Evolutionary conservation across 768 basidiomycete genomes (phyloP).

Genomic region (Suillus alpinus): DNA sequence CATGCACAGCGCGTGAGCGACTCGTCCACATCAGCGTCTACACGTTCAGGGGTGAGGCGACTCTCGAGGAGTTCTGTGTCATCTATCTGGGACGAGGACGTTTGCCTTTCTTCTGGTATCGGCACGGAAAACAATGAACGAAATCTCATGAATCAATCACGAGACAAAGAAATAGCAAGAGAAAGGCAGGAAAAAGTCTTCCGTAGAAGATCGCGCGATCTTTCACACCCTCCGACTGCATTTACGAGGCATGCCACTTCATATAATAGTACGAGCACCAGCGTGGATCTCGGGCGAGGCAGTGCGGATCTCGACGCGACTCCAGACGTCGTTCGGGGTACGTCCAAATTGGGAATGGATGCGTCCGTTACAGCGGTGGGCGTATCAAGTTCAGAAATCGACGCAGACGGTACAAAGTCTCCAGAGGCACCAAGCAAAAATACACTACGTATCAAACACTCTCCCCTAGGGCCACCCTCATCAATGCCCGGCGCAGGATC

Average conservation of each 20-base stretch:
- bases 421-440: neutral
- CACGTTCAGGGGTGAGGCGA: slow-evolving; percentile 28
- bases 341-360: neutral
- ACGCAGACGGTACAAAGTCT: neutral
- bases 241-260: slow-evolving; percentile 1
- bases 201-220: slow-evolving; percentile 28
- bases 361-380: neutral
- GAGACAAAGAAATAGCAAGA: slow-evolving; percentile 23
- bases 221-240: slow-evolving; percentile 1
- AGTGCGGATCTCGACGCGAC: neutral
- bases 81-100: slow-evolving; percentile 39
- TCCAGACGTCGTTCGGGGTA: neutral
- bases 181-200: slow-evolving; percentile 13
- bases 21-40: slow-evolving; percentile 30
- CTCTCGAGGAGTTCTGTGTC: slow-evolving; percentile 47
- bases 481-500: slow-evolving; percentile 41
- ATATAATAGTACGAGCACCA: neutral
- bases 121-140: slow-evolving; percentile 13
- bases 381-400: neutral
- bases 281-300: neutral
- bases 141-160: slow-evolving; percentile 7
- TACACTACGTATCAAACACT: neutral
- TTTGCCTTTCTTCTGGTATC: slow-evolving; percentile 8
- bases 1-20: slow-evolving; percentile 14
- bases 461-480: slow-evolving; percentile 30